These are phyloP conservation scores for Talaromyces sp. DNA, from an alignment of 2,329 filamentous ascomycete species.

Conservation along the genomic window DNA sequence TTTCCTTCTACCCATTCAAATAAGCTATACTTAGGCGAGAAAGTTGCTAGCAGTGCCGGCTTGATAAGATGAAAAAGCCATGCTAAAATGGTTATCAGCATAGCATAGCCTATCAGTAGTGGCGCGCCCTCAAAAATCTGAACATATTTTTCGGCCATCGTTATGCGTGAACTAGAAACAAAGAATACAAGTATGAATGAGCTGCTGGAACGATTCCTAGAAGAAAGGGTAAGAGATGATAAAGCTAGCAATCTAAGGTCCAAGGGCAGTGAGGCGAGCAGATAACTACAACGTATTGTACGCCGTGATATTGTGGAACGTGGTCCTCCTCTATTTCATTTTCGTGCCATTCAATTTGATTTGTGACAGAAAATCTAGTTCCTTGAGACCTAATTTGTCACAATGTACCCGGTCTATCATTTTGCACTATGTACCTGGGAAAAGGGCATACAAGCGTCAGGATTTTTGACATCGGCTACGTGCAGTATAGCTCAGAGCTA, in stretches of 20 bases:
- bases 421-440: no score
- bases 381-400: not conserved
- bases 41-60: not conserved
- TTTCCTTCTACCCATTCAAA: not conserved
- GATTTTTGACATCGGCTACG: not conserved
- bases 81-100: not conserved
- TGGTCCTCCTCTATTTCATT: not conserved
- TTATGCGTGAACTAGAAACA: not conserved
- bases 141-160: not conserved
- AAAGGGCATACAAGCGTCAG: not conserved
- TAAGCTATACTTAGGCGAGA: not conserved
- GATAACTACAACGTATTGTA: not conserved
- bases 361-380: not conserved
- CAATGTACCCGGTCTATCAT: not conserved
- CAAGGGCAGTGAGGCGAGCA: not conserved
- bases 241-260: not conserved
- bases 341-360: not conserved
- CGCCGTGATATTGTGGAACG: not conserved
- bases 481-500: not conserved
- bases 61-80: constrained; percentile 2
- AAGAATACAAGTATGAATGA: not conserved
- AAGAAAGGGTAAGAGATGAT: not conserved
- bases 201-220: not conserved
- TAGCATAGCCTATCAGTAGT: not conserved
- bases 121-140: not conserved